These are phyloP conservation scores for Magnaporthales sp. DNA, from an alignment of 2,329 filamentous ascomycete genomes.

Conservation along the genomic window DNA sequence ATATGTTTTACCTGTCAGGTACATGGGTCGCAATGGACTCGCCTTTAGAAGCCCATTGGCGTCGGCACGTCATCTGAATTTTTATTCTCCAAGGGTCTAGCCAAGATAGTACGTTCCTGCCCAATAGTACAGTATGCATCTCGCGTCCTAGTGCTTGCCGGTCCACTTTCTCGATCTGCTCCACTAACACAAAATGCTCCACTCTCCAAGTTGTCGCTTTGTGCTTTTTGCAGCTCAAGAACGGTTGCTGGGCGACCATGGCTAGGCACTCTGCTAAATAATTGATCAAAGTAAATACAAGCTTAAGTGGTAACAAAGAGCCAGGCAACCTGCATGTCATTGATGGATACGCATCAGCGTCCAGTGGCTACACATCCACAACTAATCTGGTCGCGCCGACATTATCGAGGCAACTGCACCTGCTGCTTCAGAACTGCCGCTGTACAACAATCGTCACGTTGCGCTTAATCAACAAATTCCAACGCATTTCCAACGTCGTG, in stretches of 20 bases:
- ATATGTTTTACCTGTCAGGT: neutral
- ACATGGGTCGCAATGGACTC: neutral
- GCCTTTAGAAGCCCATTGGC: neutral
- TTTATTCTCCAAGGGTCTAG: neutral
- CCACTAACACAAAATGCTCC: neutral
- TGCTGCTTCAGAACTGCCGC: neutral
- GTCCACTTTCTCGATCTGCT: neutral
- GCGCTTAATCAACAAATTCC: neutral
- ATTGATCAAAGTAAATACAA: neutral
- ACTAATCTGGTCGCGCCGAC: neutral
- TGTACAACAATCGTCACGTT: neutral
- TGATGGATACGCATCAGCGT: neutral
- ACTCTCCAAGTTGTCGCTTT: neutral
- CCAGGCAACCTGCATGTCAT: neutral
- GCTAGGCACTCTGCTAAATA: neutral
- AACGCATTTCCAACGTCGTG: neutral
- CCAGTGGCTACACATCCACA: neutral
- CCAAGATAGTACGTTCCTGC: neutral
- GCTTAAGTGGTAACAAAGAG: neutral
- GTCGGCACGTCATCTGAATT: constrained; percentile 2
- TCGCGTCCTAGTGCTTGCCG: neutral
- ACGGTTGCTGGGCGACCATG: neutral
- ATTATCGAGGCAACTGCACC: neutral
- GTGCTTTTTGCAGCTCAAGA: neutral
- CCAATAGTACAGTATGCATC: too few species aligned